Evolutionary conservation across 345 rosid species (phyloP).

Genomic region (Eucalyptus erythrocorys): DNA sequence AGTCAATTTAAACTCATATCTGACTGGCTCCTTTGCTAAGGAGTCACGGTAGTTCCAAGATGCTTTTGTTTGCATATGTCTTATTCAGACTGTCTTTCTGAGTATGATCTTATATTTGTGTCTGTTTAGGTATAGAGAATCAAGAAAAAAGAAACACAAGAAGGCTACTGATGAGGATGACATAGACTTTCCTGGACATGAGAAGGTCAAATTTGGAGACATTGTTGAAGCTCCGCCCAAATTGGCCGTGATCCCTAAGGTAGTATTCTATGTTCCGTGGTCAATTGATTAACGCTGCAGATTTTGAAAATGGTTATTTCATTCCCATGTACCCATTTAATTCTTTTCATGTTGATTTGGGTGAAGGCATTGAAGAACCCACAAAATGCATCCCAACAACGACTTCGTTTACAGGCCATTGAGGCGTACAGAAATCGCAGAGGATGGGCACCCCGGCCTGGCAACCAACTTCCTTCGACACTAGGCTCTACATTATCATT

Average conservation of each 20-base stretch:
- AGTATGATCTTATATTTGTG: not conserved
- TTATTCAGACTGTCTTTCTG: not conserved
- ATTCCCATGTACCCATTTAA: not conserved
- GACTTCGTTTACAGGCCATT: conserved; percentile 63
- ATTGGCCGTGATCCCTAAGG: conserved; percentile 56
- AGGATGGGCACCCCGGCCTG: conserved; percentile 70
- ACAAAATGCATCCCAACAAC: conserved; percentile 50
- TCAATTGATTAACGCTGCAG: not conserved
- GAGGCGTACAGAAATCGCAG: conserved; percentile 68
- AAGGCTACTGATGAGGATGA: conserved; percentile 29
- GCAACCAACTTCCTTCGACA: conserved; percentile 34
- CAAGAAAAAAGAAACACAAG: conserved; percentile 57
- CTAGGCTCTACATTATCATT: not conserved
- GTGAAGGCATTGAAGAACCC: conserved; percentile 35
- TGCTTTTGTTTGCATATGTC: not conserved
- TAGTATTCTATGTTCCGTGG: not conserved
- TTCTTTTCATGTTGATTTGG: not conserved
- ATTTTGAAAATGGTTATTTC: not conserved
- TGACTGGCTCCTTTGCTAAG: not conserved
- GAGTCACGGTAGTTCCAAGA: not conserved
- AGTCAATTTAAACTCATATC: not conserved
- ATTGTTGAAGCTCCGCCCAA: conserved; percentile 84
- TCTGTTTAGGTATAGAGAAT: conserved; percentile 47
- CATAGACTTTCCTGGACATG: conserved; percentile 53
- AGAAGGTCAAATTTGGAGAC: conserved; percentile 71